Evolutionary conservation across 1,139 yeast genomes (phyloP).

Genomic region (Zhuliangozyma parablackwelliae): DNA sequence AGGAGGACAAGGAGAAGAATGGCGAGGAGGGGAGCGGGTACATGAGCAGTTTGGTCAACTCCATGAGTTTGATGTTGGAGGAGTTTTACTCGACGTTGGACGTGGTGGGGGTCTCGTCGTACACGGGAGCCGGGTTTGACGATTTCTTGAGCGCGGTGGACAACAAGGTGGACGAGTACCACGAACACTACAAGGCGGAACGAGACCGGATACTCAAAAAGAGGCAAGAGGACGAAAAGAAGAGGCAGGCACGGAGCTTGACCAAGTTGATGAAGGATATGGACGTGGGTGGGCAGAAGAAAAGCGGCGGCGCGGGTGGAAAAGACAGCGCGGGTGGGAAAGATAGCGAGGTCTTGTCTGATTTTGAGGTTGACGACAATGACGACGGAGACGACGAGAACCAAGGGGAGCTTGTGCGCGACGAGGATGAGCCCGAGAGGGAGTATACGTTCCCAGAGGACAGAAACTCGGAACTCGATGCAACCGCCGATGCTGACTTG

Average conservation of each 20-base stretch:
- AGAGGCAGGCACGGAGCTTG: slow-evolving; percentile 67
- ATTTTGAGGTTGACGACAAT: slow-evolving; percentile 35
- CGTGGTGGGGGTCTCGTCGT: slow-evolving; percentile 85
- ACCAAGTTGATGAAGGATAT: slow-evolving; percentile 77
- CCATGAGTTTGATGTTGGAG: slow-evolving; percentile 93
- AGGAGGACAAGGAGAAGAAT: slow-evolving; percentile 55
- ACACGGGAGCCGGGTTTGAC: slow-evolving; percentile 91
- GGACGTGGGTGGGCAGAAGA: slow-evolving; percentile 45
- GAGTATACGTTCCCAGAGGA: slow-evolving; percentile 78
- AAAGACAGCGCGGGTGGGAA: slow-evolving; percentile 15
- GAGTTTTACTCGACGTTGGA: slow-evolving; percentile 93
- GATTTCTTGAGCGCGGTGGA: slow-evolving; percentile 82
- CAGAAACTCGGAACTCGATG: slow-evolving; percentile 57
- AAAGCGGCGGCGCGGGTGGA: slow-evolving; percentile 15
- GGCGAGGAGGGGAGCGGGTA: slow-evolving; percentile 82
- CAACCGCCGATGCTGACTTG: slow-evolving; percentile 45
- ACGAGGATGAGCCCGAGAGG: slow-evolving; percentile 61
- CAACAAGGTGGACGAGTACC: slow-evolving; percentile 82
- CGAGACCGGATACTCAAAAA: slow-evolving; percentile 76
- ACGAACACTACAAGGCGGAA: slow-evolving; percentile 78
- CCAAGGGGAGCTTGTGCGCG: slow-evolving; percentile 60
- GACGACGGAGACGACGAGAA: slow-evolving; percentile 51
- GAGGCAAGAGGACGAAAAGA: slow-evolving; percentile 71
- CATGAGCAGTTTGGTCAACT: slow-evolving; percentile 89
- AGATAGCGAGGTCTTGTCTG: slow-evolving; percentile 68